A percentile compares a stretch with the other conserved stretches of the same genome.
These are phyloP conservation scores for Solanum arcanum DNA, from an alignment of 257 asterid genomes.

Conservation along the genomic window DNA sequence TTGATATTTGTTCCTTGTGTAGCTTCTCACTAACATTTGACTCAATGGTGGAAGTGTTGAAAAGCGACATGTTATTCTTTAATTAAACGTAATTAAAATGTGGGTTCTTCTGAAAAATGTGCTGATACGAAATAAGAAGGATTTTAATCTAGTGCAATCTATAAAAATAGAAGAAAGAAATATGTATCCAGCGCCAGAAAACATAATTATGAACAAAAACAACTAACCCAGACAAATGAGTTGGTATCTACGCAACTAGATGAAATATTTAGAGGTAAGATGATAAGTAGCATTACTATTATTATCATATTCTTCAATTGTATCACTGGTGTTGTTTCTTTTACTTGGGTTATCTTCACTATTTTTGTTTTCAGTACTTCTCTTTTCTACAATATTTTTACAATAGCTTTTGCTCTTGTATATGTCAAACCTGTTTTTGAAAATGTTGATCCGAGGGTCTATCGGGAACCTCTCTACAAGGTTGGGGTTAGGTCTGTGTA, in stretches of 20 bases:
- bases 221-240: not conserved
- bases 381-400: not conserved
- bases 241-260: not conserved
- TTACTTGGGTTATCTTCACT: not conserved
- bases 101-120: not conserved
- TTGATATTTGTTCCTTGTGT: not conserved
- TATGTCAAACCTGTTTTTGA: not conserved
- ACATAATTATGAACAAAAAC: not conserved
- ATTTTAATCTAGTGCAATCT: not conserved
- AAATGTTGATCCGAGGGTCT: not conserved
- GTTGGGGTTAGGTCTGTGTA: not conserved
- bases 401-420: not conserved
- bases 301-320: not conserved
- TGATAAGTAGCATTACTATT: not conserved
- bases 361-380: not conserved
- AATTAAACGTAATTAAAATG: not conserved
- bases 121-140: not conserved
- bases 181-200: not conserved
- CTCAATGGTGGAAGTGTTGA: not conserved
- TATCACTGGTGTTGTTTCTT: not conserved
- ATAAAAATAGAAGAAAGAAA: not conserved
- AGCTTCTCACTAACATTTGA: not conserved
- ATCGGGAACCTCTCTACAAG: not conserved
- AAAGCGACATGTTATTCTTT: not conserved
- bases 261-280: not conserved